phyloP scores from a whole-genome alignment of 257 asterid genomes.

The Ophiorrhiza pumila region DNA sequence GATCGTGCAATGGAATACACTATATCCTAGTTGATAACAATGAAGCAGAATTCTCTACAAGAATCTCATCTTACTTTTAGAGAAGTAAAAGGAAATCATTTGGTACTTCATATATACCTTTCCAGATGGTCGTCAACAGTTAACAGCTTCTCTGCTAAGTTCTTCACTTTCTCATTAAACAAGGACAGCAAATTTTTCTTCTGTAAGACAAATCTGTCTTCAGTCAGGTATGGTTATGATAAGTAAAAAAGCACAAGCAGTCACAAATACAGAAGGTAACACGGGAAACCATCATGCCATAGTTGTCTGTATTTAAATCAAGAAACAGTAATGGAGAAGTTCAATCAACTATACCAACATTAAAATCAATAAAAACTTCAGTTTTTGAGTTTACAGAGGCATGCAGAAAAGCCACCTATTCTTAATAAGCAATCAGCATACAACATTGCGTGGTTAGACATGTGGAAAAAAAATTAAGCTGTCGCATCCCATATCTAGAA shows the following conservation, averaged over 20 bases:
- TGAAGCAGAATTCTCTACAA: neutral
- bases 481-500: constrained; percentile 1
- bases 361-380: neutral
- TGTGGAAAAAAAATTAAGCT: neutral
- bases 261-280: constrained; percentile 9
- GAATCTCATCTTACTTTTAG: neutral
- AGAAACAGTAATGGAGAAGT: neutral
- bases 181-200: constrained; percentile 63
- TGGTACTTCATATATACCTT: constrained; percentile 38
- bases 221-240: constrained; percentile 36
- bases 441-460: neutral
- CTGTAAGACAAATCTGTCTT: constrained; percentile 67
- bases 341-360: neutral
- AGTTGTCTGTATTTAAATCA: neutral
- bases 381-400: constrained; percentile 1
- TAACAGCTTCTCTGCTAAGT: constrained; percentile 66
- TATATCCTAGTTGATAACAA: neutral
- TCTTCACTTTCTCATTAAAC: constrained; percentile 76
- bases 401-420: neutral
- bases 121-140: constrained; percentile 53
- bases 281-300: neutral
- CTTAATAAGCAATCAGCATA: constrained; percentile 2
- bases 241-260: constrained; percentile 26
- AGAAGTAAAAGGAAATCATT: neutral
- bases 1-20: neutral